Conservation (phyloP, 208 protist genomes). For the Naegleria fowleri region DNA sequence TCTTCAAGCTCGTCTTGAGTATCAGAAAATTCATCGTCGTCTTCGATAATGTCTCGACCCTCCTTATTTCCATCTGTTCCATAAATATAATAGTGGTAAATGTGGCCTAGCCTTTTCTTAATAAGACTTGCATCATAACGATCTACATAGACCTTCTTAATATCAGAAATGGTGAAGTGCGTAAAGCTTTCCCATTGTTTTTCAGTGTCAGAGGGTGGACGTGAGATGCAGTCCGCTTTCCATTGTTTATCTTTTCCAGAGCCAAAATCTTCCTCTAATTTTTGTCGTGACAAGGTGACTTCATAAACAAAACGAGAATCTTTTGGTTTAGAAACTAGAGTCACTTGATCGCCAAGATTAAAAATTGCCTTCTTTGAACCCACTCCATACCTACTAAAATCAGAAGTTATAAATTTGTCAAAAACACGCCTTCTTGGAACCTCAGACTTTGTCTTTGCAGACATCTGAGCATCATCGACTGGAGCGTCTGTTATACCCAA, state of each 20-base stretch:
- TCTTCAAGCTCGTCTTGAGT: constrained; percentile 4
- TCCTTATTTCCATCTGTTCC: constrained; percentile 34
- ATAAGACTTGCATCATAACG: neutral
- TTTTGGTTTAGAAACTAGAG: constrained; percentile 9
- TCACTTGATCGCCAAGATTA: constrained; percentile 32
- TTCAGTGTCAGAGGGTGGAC: constrained; percentile 21
- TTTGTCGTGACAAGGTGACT: constrained; percentile 1
- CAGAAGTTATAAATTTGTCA: constrained; percentile 26
- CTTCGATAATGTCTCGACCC: neutral
- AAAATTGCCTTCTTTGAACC: constrained; percentile 41
- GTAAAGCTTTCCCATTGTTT: constrained; percentile 22
- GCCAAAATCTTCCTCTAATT: neutral
- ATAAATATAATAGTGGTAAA: constrained; percentile 40
- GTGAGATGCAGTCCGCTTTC: constrained; percentile 23
- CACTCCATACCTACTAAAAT: constrained; percentile 40
- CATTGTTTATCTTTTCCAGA: neutral
- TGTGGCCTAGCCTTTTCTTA: constrained; percentile 9
- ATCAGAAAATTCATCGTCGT: neutral
- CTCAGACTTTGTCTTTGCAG: neutral
- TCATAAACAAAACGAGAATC: constrained; percentile 32
- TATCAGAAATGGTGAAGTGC: constrained; percentile 29
- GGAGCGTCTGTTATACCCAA: constrained; percentile 22
- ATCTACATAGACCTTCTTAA: constrained; percentile 3
- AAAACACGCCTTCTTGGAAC: neutral
- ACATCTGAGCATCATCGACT: neutral